Evolutionary conservation across 345 rosid species (phyloP).

Genomic region (Corchorus olitorius): DNA sequence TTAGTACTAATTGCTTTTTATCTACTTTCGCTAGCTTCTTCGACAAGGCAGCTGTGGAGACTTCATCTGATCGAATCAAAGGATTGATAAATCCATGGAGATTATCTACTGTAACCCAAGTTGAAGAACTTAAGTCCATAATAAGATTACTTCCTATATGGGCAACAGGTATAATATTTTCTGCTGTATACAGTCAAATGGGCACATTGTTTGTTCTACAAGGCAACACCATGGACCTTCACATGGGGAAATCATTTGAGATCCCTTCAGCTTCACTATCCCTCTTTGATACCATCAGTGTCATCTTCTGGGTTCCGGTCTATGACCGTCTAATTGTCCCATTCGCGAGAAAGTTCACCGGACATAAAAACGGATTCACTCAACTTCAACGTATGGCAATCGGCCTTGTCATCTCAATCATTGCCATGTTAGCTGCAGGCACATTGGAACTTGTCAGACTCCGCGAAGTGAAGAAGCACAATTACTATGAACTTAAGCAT

Average conservation of each 20-base stretch:
- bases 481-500: constrained; percentile 25
- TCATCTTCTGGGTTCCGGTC: constrained; percentile 38
- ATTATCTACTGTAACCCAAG: constrained; percentile 49
- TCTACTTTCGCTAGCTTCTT: constrained; percentile 24
- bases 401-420: constrained; percentile 26
- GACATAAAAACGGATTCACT: constrained; percentile 25
- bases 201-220: constrained; percentile 47
- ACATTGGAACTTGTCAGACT: constrained; percentile 27
- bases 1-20: neutral
- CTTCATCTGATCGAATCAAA: constrained; percentile 21
- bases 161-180: constrained; percentile 42
- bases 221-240: constrained; percentile 43
- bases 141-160: constrained; percentile 41
- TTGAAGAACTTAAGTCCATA: constrained; percentile 49
- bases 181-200: constrained; percentile 38
- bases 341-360: constrained; percentile 21
- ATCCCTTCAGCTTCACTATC: constrained; percentile 50
- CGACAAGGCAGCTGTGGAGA: constrained; percentile 48
- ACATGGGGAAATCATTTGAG: constrained; percentile 28
- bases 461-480: constrained; percentile 13
- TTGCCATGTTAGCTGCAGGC: constrained; percentile 28
- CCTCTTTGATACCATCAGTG: constrained; percentile 38
- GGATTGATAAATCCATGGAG: constrained; percentile 33
- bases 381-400: constrained; percentile 27
- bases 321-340: constrained; percentile 40